Evolutionary conservation across 129 eudicot species (phyloP), one percentile per base, ranked within the genome.

Genomic region (Smallanthus sonchifolius): DNA sequence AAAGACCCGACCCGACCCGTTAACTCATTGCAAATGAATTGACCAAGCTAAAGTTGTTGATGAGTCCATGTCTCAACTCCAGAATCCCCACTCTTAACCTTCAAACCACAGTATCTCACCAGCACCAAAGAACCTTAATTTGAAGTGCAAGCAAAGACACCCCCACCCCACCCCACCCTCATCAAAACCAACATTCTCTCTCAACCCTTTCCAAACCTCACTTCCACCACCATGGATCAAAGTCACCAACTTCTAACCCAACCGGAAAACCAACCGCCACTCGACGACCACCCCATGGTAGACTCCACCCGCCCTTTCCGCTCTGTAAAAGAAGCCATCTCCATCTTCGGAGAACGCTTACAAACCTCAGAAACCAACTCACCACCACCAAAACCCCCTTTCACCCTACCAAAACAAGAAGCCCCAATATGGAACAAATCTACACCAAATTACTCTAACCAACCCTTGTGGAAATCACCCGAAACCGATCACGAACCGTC

Each of bases 241-340:
- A 61, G 10, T 6, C 67, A 62, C 32, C 65, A 59, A 70, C 47
- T 38, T 43, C 43, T 14, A 30, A 51, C 49, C 67, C 44, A 10
- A 39, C 48, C 19, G 3, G 78, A 79, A 63, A 78, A 49, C 28
- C 57, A 65, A 39, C 77, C 63, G 7, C 49, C 65, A 35, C 54
- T 4, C 69, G 16, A 28, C 5, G 60, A 59, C 71, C 69, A 69
- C 73, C 43, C 91, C 32, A 79, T 24, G 10, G 69, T 89, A 6
- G 96, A 89, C 74, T 78, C 80, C 62, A 77, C 92, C 20, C 83
- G 88, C 47, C 92, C 96, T 19, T 89, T 89, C 38, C 82, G 86
- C 34, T 89, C 96, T 0, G 92, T 89, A 20, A 89, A 89, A 76
- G 96, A 89, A 71, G 96, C 90, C 0, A 85, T 89, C 7, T 88